Evolutionary conservation across 352 stramenopile species (phyloP).

Genomic region (Globisporangium emineosum): DNA sequence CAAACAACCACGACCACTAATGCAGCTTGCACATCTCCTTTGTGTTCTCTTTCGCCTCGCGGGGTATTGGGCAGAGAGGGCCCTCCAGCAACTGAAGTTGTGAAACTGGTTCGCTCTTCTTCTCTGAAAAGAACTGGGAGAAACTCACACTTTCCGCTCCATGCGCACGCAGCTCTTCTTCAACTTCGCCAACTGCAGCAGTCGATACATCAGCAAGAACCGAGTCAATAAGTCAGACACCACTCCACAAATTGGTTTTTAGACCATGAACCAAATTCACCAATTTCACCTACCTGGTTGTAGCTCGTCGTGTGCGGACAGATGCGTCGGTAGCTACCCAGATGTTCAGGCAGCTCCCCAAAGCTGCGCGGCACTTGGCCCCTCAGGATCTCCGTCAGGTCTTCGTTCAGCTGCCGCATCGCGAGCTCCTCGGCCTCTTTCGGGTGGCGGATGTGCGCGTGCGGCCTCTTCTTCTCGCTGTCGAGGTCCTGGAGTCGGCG

Average conservation of each 20-base stretch:
- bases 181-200: conserved; percentile 43
- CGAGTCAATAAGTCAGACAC: background rate
- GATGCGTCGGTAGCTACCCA: conserved; percentile 63
- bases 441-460: conserved; percentile 52
- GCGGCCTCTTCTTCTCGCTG: conserved; percentile 49
- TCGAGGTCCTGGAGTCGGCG: conserved; percentile 59
- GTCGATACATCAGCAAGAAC: background rate
- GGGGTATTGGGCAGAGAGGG: too few species aligned
- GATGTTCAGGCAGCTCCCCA: conserved; percentile 56
- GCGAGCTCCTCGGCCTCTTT: conserved; percentile 49
- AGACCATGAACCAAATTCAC: background rate
- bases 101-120: too few species aligned
- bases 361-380: conserved; percentile 50
- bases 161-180: conserved; percentile 53
- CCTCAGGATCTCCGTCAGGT: conserved; percentile 65
- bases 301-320: conserved; percentile 66
- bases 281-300: conserved; percentile 38
- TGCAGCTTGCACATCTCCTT: too few species aligned
- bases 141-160: conserved; percentile 18
- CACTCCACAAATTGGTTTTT: background rate
- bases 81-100: too few species aligned
- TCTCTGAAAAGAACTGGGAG: background rate
- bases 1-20: too few species aligned
- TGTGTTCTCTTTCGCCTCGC: too few species aligned
- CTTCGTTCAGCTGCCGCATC: conserved; percentile 53